Percentiles rank a stretch among this genome's conserved stretches.
These are phyloP conservation scores for Coleophoma eucalyptorum DNA, from an alignment of 2,329 filamentous ascomycete species.

Conservation along the genomic window DNA sequence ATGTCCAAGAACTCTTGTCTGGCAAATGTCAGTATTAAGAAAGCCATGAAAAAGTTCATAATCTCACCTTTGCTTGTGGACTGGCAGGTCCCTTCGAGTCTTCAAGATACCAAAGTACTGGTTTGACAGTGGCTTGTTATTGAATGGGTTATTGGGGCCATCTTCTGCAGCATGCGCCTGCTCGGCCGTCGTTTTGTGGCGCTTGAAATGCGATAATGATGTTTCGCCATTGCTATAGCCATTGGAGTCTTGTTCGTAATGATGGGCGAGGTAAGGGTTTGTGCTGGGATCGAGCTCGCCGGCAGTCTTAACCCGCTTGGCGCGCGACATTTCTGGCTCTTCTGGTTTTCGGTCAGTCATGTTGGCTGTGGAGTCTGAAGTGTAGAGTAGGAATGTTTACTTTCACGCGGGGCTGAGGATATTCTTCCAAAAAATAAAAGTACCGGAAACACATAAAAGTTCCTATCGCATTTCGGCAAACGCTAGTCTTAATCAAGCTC, in stretches of 20 bases:
- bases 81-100: conserved; percentile 78
- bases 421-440: background rate
- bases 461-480: background rate
- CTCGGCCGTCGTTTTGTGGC: conserved; percentile 75
- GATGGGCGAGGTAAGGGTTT: conserved; percentile 92
- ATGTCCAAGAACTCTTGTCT: conserved; percentile 90
- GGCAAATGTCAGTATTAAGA: conserved; percentile 11
- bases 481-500: conserved; percentile 2
- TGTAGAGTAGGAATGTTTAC: conserved; percentile 18
- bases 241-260: conserved; percentile 54
- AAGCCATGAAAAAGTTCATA: background rate
- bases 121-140: conserved; percentile 67
- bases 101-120: conserved; percentile 90
- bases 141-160: conserved; percentile 82
- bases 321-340: conserved; percentile 40
- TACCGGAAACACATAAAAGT: background rate
- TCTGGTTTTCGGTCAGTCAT: conserved; percentile 57
- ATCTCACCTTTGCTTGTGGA: conserved; percentile 79
- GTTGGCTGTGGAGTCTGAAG: conserved; percentile 10
- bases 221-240: conserved; percentile 30
- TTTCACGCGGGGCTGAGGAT: conserved; percentile 18
- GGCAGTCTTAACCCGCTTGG: conserved; percentile 37
- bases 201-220: conserved; percentile 61
- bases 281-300: conserved; percentile 43
- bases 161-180: conserved; percentile 75